Conservation (phyloP, 2,329 filamentous ascomycete species). For the Verticillium albo-atrum region DNA sequence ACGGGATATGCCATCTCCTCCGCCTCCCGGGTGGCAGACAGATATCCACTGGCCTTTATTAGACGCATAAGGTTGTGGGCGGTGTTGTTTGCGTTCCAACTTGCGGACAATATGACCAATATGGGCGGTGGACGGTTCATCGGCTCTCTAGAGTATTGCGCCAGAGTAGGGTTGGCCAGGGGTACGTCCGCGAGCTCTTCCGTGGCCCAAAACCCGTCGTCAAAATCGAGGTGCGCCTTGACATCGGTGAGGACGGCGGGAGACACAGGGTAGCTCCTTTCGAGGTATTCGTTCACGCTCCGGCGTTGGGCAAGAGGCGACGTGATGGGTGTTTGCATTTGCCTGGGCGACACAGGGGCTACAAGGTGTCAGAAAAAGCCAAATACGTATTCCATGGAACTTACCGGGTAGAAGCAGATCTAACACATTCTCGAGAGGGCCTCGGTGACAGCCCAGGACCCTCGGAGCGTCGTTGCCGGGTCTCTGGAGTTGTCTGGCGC, state of each 20-base stretch:
- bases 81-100: conserved; percentile 44
- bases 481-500: conserved; percentile 30
- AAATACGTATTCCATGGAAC: background rate
- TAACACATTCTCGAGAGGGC: conserved; percentile 41
- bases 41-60: conserved; percentile 42
- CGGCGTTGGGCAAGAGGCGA: conserved; percentile 45
- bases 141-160: conserved; percentile 32
- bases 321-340: conserved; percentile 44
- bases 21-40: conserved; percentile 42
- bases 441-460: conserved; percentile 46
- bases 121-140: conserved; percentile 41
- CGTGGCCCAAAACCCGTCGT: conserved; percentile 55
- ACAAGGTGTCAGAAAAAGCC: background rate
- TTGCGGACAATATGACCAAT: conserved; percentile 44
- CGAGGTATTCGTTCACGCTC: conserved; percentile 48
- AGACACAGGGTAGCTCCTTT: conserved; percentile 38
- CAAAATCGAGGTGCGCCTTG: conserved; percentile 43
- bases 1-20: conserved; percentile 46
- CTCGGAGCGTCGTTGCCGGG: conserved; percentile 42
- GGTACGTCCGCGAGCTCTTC: conserved; percentile 41
- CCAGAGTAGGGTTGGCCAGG: conserved; percentile 29
- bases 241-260: conserved; percentile 35
- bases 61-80: conserved; percentile 50
- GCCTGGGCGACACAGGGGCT: conserved; percentile 44
- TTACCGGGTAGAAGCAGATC: conserved; percentile 26